Base-by-base conservation (phyloP, 1,284 basidiomycete genomes). In the Austroboletus novae-zelandiae region DNA sequence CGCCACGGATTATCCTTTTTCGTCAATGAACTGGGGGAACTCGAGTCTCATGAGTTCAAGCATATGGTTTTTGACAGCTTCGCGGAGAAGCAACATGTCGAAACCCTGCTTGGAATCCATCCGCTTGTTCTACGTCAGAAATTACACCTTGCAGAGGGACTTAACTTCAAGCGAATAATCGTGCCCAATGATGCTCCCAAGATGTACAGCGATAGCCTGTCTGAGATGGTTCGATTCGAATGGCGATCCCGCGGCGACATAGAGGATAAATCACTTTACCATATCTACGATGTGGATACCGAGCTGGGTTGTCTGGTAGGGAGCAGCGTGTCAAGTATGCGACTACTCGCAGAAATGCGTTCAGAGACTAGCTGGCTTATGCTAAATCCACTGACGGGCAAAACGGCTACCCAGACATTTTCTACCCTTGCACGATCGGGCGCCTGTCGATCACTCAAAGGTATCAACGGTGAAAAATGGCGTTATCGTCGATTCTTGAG, bases 361-460 rank as follows among this genome's bases (percentile, higher is more conserved):
- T 74, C 75, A 3, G 44, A 75, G 6, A 78, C 74, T 0, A 71
- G 71, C 35, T 5, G n/a, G 9, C 25, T 17, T n/a, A 5, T 68
- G 67, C 29, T 69, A 5, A 80, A 81, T 57, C 74, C 74, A 1
- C 61, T 82, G 9, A 76, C 73, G 0, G 58, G 68, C 10, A 70
- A 64, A 31, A 74, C 72, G 1, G 79, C 79, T 5, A 74, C 70
- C 2, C 72, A 78, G 45, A 71, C 78, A 45, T 78, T 77, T 1
- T 53, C 79, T 13, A 56, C 61, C 31, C 59, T 71, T 17, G 57
- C 80, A 5, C 54, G 51, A 2, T 74, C 73, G 3, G 67, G 74
- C 3, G 51, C 25, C 25, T 27, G 8, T 9, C 25, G 25, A 27
- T 27, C 25, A 27, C 18, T 20, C 6, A 13, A 9, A 32, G 13